phyloP scores from a whole-genome alignment of 306 rosid species.

The Parietaria judaica region DNA sequence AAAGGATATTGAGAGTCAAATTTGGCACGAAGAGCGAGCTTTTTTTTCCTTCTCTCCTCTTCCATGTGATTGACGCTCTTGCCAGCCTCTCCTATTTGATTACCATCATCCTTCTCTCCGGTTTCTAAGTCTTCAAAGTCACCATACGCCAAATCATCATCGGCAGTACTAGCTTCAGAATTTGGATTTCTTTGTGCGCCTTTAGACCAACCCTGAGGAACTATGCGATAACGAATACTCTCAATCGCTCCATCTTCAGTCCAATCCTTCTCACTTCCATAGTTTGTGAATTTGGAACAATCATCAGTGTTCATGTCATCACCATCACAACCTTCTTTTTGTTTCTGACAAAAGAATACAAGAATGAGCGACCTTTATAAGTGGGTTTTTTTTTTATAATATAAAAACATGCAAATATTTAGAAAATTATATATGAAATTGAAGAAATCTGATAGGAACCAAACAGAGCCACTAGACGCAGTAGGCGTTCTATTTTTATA shows the following conservation, averaged over 20 bases:
- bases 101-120: conserved; percentile 41
- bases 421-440: too few species aligned
- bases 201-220: conserved; percentile 85
- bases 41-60: conserved; percentile 58
- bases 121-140: conserved; percentile 95
- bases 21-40: conserved; percentile 77
- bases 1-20: conserved; percentile 93
- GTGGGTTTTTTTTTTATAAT: neutral
- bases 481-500: too few species aligned
- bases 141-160: conserved; percentile 50
- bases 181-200: conserved; percentile 58
- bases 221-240: conserved; percentile 68
- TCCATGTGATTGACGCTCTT: conserved; percentile 26
- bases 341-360: conserved; percentile 28
- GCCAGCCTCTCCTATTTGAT: conserved; percentile 22
- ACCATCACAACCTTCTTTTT: conserved; percentile 31
- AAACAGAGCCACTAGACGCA: too few species aligned
- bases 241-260: conserved; percentile 35
- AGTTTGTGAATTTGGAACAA: conserved; percentile 56
- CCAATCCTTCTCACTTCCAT: conserved; percentile 34
- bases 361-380: conserved; percentile 7
- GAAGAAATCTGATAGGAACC: too few species aligned
- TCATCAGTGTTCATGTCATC: conserved; percentile 56
- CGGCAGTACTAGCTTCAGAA: conserved; percentile 26
- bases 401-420: neutral